Conservation (phyloP, 805 yeast species). For the Starmerella geochares region DNA sequence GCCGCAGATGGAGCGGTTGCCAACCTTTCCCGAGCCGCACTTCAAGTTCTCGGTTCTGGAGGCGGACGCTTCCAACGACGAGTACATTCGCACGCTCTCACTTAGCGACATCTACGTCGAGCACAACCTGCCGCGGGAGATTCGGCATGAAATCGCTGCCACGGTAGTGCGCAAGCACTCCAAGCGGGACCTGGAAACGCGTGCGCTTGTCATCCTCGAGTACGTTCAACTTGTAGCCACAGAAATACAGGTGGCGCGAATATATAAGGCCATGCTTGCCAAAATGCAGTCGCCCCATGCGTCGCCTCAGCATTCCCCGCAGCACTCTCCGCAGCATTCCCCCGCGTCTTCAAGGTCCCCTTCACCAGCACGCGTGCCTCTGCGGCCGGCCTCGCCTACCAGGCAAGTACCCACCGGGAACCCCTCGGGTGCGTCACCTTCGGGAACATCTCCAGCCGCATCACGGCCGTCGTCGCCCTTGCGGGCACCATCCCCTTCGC, state of each 20-base stretch:
- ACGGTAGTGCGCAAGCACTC: conserved; percentile 28
- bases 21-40: conserved; percentile 28
- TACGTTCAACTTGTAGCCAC: conserved; percentile 48
- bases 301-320: conserved; percentile 14
- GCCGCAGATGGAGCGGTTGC: conserved; percentile 37
- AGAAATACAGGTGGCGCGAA: conserved; percentile 54
- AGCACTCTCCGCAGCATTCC: conserved; percentile 14
- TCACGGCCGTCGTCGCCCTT: conserved; percentile 10
- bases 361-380: not conserved
- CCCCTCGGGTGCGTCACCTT: not conserved
- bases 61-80: conserved; percentile 37
- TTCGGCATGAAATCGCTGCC: conserved; percentile 36
- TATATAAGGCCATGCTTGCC: conserved; percentile 42
- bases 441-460: conserved; percentile 4
- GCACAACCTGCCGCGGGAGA: conserved; percentile 38
- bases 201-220: conserved; percentile 39
- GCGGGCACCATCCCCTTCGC: conserved; percentile 8
- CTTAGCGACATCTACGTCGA: conserved; percentile 48
- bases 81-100: conserved; percentile 39
- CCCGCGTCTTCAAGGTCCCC: not conserved
- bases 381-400: not conserved
- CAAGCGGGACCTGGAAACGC: conserved; percentile 19
- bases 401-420: not conserved
- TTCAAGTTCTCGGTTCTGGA: conserved; percentile 35
- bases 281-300: conserved; percentile 13